phyloP scores from a whole-genome alignment of 164 flowering plant genomes.

The grape (Vitis vinifera) region ASM3070453v1 NC_081808.1:19042501-19043000 shows the following conservation, averaged over 20 bases:
- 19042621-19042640: too few species aligned
- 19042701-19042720: conserved; percentile 12
- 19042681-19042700: conserved; percentile 35
- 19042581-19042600: too few species aligned
- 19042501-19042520: too few species aligned
- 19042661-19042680: conserved; percentile 47
- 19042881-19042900: conserved; percentile 54
- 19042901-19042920: conserved; percentile 67
- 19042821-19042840: conserved; percentile 41
- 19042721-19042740: conserved; percentile 38
- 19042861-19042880: conserved; percentile 60
- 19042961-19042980: conserved; percentile 46
- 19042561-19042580: too few species aligned
- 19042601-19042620: too few species aligned
- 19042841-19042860: conserved; percentile 58
- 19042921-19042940: conserved; percentile 50
- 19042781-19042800: conserved; percentile 64
- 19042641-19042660: conserved; percentile 13
- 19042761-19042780: conserved; percentile 41
- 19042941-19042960: conserved; percentile 54
- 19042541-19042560: too few species aligned
- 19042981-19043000: conserved; percentile 66
- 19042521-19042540: too few species aligned
- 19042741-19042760: conserved; percentile 46
- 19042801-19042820: conserved; percentile 58